Conservation (phyloP, 805 yeast genomes). For the Metschnikowia koreensis region DNA sequence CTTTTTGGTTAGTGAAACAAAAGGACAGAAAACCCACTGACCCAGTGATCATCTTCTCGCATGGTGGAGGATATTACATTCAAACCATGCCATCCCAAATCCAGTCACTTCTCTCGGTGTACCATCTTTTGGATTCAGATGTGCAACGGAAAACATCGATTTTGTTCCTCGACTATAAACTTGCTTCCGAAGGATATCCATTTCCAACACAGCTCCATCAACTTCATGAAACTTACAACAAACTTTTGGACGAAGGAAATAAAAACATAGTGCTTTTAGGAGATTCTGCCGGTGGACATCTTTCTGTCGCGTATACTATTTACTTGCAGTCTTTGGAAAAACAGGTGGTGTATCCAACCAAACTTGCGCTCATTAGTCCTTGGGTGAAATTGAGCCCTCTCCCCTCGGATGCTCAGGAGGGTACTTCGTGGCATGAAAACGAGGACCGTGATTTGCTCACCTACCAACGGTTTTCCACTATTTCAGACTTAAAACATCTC, state of each 20-base stretch:
- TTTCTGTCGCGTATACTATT: constrained; percentile 31
- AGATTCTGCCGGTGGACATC: constrained; percentile 45
- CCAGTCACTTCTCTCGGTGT: constrained; percentile 27
- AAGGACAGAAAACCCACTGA: constrained; percentile 24
- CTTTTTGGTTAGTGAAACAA: constrained; percentile 35
- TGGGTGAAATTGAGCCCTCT: constrained; percentile 36
- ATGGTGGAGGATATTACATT: constrained; percentile 42
- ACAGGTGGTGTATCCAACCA: constrained; percentile 24
- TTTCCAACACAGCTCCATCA: constrained; percentile 36
- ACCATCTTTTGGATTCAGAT: constrained; percentile 27
- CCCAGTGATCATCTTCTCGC: constrained; percentile 34
- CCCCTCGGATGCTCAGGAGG: constrained; percentile 23
- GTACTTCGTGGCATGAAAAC: constrained; percentile 36
- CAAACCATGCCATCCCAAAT: constrained; percentile 32
- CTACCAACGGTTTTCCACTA: constrained; percentile 8
- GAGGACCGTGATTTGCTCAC: constrained; percentile 16
- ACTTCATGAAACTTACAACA: constrained; percentile 26
- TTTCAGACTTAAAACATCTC: constrained; percentile 10
- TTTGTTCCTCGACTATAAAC: constrained; percentile 31
- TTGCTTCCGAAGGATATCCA: constrained; percentile 29
- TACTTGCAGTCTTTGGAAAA: constrained; percentile 20
- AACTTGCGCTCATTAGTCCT: constrained; percentile 32
- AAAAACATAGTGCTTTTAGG: constrained; percentile 36
- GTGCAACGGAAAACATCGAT: constrained; percentile 23
- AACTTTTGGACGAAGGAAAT: constrained; percentile 21